These are phyloP conservation scores for Tricholoma sp. DNA, from an alignment of 768 basidiomycete genomes.

Conservation along the genomic window DNA sequence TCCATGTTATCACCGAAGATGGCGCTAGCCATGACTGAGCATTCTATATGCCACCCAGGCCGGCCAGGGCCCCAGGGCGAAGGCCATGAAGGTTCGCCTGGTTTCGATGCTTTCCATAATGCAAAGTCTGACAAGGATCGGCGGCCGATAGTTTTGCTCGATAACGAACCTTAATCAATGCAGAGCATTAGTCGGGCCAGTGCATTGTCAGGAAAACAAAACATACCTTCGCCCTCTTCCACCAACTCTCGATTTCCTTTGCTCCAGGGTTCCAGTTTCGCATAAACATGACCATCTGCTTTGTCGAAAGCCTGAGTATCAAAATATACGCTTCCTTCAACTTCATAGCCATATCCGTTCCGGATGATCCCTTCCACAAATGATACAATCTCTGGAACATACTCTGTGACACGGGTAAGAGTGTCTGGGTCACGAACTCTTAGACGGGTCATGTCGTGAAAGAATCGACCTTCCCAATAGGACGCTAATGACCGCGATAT, in stretches of 20 bases:
- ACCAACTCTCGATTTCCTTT: slow-evolving; percentile 88
- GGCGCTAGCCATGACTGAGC: slow-evolving; percentile 95
- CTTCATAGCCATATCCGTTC: slow-evolving; percentile 76
- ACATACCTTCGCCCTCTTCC: slow-evolving; percentile 86
- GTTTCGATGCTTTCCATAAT: slow-evolving; percentile 94
- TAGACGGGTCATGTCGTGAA: slow-evolving; percentile 88
- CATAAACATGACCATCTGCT: slow-evolving; percentile 75
- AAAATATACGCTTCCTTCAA: slow-evolving; percentile 85
- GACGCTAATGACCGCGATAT: slow-evolving; percentile 79
- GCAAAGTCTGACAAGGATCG: slow-evolving; percentile 92
- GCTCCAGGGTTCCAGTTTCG: slow-evolving; percentile 94
- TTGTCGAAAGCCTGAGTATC: slow-evolving; percentile 81
- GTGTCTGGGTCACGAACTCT: slow-evolving; percentile 85
- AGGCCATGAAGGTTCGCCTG: slow-evolving; percentile 94
- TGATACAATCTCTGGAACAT: slow-evolving; percentile 88
- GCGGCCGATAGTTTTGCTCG: slow-evolving; percentile 49
- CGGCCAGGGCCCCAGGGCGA: slow-evolving; percentile 96
- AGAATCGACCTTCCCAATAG: slow-evolving; percentile 88
- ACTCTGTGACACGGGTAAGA: slow-evolving; percentile 94
- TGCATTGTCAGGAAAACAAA: background rate
- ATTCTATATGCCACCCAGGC: slow-evolving; percentile 99
- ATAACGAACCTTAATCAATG: slow-evolving; percentile 25
- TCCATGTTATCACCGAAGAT: slow-evolving; percentile 90
- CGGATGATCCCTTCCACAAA: slow-evolving; percentile 83
- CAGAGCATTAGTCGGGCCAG: background rate